Evolutionary conservation across 148 eudicot species (phyloP).

Genomic region (Simmondsia chinensis): DNA sequence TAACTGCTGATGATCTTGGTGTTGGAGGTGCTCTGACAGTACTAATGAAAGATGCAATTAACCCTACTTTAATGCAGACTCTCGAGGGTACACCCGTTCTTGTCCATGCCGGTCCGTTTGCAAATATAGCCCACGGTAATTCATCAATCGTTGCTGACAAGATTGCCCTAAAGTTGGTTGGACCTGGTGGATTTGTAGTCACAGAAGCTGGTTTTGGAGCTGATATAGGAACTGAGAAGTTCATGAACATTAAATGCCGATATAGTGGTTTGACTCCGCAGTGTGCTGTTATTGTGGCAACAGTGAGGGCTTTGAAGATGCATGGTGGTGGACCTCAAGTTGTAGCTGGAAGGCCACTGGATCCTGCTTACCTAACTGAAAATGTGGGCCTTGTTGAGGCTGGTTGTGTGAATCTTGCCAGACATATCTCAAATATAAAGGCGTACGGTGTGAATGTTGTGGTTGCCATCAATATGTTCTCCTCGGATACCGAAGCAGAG

Average conservation of each 20-base stretch:
- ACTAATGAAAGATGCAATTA: slow-evolving; percentile 94
- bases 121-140: slow-evolving; percentile 97
- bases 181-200: slow-evolving; percentile 93
- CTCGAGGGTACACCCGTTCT: slow-evolving; percentile 98
- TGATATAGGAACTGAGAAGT: slow-evolving; percentile 97
- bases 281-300: slow-evolving; percentile 91
- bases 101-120: slow-evolving; percentile 98
- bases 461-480: slow-evolving; percentile 87
- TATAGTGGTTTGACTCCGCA: slow-evolving; percentile 95
- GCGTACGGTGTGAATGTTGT: slow-evolving; percentile 94
- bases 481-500: slow-evolving; percentile 86
- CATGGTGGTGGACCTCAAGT: slow-evolving; percentile 99
- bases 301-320: slow-evolving; percentile 95
- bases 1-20: slow-evolving; percentile 97
- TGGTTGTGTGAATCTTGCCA: slow-evolving; percentile 87
- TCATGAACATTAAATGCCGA: slow-evolving; percentile 98
- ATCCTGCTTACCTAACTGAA: slow-evolving; percentile 77
- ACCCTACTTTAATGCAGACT: slow-evolving; percentile 98
- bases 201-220: slow-evolving; percentile 99
- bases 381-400: slow-evolving; percentile 90
- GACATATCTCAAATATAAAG: slow-evolving; percentile 82
- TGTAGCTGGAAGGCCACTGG: slow-evolving; percentile 90
- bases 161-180: slow-evolving; percentile 90
- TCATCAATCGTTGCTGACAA: slow-evolving; percentile 96
- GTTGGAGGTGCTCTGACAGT: slow-evolving; percentile 94